Percentiles rank a stretch among this genome's conserved stretches.
Conservation (phyloP, 768 basidiomycete species). For the Macrolepiota dolichaula region DNA sequence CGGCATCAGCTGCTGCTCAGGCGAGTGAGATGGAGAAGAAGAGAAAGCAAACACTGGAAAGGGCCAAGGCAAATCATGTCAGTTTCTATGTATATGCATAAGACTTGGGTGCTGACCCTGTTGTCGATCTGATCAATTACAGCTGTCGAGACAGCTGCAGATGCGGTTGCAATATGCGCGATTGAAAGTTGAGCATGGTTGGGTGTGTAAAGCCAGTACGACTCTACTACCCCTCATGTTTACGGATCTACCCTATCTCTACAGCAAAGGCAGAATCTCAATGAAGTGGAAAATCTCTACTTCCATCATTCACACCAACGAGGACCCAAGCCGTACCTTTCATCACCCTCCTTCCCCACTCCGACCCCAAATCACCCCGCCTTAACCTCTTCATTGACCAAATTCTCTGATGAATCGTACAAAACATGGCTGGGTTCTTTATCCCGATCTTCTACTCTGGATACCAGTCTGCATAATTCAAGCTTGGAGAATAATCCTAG, state of each 20-base stretch:
- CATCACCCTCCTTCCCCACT: background rate
- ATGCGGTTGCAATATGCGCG: slow-evolving; percentile 74
- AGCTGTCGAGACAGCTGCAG: slow-evolving; percentile 73
- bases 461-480: background rate
- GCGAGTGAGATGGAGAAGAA: slow-evolving; percentile 37
- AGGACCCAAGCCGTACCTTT: slow-evolving; percentile 25
- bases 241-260: background rate
- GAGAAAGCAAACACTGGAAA: slow-evolving; percentile 50
- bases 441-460: background rate
- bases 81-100: slow-evolving; percentile 16
- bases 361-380: background rate
- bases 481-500: background rate
- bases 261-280: slow-evolving; percentile 74
- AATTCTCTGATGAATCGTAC: background rate
- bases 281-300: slow-evolving; percentile 82
- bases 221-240: background rate
- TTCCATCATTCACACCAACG: slow-evolving; percentile 67
- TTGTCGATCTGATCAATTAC: slow-evolving; percentile 5
- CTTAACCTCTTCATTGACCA: background rate
- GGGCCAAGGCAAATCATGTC: slow-evolving; percentile 57
- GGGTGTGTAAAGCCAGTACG: slow-evolving; percentile 44
- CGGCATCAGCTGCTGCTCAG: slow-evolving; percentile 25
- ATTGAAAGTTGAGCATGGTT: slow-evolving; percentile 78
- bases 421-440: background rate
- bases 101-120: background rate